Conservation (phyloP, 1,284 basidiomycete species). For the Puccinia coronata region DNA sequence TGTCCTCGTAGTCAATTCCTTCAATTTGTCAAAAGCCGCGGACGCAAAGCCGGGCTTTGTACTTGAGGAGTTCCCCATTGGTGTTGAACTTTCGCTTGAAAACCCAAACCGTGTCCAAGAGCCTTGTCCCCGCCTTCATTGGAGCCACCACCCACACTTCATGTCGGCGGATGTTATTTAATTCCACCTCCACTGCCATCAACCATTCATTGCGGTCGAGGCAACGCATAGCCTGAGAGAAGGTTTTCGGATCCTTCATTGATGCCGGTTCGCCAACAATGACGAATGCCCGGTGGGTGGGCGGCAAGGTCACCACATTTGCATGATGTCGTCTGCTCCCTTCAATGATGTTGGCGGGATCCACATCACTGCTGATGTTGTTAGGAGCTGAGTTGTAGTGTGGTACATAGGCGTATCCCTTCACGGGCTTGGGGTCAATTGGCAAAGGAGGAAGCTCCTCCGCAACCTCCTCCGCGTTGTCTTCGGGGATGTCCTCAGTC, state of each 20-base stretch:
- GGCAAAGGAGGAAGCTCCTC: too few species aligned
- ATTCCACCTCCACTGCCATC: neutral
- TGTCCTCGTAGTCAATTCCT: neutral
- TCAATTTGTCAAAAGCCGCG: neutral
- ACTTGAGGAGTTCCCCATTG: slow-evolving; percentile 1
- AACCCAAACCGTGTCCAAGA: neutral
- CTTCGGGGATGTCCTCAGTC: too few species aligned
- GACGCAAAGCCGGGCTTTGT: neutral
- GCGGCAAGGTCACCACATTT: neutral
- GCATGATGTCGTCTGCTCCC: neutral
- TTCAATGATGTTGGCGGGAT: neutral
- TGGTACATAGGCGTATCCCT: neutral
- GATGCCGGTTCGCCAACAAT: neutral
- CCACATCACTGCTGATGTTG: neutral
- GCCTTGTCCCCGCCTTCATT: neutral
- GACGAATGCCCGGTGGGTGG: neutral
- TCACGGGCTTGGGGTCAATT: neutral
- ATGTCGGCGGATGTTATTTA: neutral
- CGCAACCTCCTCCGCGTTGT: too few species aligned
- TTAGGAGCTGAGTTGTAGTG: neutral
- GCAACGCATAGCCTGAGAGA: neutral
- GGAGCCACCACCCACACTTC: neutral
- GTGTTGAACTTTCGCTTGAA: slow-evolving; percentile 1
- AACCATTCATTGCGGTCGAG: neutral
- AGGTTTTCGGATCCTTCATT: neutral